Percentiles rank a stretch among this genome's conserved stretches.
phyloP scores from a whole-genome alignment of 169 alveolate genomes.

The Plasmodium fragile region DNA sequence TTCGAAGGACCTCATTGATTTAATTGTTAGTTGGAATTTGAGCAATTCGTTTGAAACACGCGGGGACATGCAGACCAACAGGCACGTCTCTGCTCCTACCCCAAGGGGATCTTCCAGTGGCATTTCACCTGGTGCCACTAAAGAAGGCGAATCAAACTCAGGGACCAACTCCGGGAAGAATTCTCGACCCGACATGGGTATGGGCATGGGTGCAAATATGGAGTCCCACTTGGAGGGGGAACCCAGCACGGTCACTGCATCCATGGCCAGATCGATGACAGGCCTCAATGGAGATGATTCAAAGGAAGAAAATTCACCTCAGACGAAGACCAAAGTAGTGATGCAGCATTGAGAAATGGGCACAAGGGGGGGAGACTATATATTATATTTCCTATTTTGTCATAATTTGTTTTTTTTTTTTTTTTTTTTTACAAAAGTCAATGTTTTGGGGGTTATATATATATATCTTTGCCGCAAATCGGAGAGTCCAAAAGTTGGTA shows the following conservation, averaged over 20 bases:
- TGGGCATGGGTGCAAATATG: background rate
- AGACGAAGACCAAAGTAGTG: background rate
- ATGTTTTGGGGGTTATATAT: background rate
- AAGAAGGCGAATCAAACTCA: background rate
- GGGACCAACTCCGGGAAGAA: background rate
- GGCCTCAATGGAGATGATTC: background rate
- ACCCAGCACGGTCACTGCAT: background rate
- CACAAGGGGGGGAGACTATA: background rate
- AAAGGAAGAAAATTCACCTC: background rate
- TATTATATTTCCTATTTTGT: background rate
- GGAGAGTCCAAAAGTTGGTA: background rate
- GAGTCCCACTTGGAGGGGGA: background rate
- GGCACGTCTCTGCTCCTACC: background rate
- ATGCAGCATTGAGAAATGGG: background rate
- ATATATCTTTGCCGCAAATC: background rate
- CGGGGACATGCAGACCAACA: background rate
- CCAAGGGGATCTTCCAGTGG: background rate
- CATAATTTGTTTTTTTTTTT: background rate
- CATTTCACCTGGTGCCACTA: background rate
- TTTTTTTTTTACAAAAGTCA: background rate
- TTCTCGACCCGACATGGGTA: background rate
- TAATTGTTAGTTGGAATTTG: constrained; percentile 57
- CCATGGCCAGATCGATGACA: background rate
- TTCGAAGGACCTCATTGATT: constrained; percentile 61
- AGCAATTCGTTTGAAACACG: constrained; percentile 32